phyloP scores from a whole-genome alignment of 495 filamentous ascomycete genomes.

The Annulohypoxylon moriforme region DNA sequence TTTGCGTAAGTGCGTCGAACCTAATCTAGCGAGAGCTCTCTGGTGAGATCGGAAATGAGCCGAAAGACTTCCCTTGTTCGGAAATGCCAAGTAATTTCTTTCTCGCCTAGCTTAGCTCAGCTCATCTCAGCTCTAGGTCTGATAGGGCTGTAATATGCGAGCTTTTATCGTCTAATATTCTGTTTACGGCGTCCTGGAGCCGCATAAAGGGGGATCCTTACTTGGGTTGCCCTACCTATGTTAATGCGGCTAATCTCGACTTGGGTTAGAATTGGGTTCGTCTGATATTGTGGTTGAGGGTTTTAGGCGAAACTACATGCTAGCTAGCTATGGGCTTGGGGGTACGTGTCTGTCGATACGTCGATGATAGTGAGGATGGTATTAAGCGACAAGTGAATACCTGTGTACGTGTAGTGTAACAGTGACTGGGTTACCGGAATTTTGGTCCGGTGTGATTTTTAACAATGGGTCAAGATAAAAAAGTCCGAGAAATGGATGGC shows the following conservation, averaged over 20 bases:
- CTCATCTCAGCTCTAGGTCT: neutral
- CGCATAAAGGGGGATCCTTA: constrained; percentile 6
- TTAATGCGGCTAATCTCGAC: neutral
- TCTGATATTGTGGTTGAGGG: neutral
- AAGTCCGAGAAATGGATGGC: neutral
- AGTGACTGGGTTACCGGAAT: neutral
- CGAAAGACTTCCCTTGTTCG: neutral
- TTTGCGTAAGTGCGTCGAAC: neutral
- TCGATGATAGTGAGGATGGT: neutral
- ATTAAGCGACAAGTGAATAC: neutral
- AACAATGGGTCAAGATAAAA: neutral
- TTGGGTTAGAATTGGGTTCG: neutral
- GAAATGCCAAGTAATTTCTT: neutral
- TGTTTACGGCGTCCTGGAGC: neutral
- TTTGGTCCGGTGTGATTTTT: neutral
- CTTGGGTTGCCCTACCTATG: neutral
- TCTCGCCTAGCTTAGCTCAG: constrained; percentile 4
- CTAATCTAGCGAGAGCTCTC: neutral
- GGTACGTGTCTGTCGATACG: too few species aligned
- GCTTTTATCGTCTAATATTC: neutral
- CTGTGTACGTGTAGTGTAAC: neutral
- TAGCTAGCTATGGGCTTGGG: neutral
- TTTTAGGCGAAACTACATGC: neutral
- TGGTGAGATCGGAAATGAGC: neutral
- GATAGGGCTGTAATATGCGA: constrained; percentile 8